Percentiles rank a stretch among this genome's conserved stretches.
phyloP scores from a whole-genome alignment of 345 rosid genomes.

The Lepidium didymum region DNA sequence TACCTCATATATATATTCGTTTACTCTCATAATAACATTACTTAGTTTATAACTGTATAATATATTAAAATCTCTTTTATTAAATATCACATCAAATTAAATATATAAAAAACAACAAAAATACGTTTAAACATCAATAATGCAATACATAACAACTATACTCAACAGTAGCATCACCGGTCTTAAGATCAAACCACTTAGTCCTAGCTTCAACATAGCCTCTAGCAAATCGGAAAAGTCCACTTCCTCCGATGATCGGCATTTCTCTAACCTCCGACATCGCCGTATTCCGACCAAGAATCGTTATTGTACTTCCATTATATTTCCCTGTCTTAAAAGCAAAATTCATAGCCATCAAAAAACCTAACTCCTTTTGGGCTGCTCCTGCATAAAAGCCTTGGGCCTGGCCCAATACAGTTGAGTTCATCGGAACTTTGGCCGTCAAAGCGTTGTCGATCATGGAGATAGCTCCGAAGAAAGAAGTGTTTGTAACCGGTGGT shows the following conservation, averaged over 20 bases:
- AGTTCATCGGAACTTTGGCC: conserved; percentile 41
- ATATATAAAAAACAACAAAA: not conserved
- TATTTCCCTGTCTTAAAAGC: conserved; percentile 60
- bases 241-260: conserved; percentile 76
- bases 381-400: conserved; percentile 67
- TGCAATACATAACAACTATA: conserved; percentile 51
- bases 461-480: conserved; percentile 40
- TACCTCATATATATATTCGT: too few species aligned
- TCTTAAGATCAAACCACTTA: conserved; percentile 25
- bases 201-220: conserved; percentile 63
- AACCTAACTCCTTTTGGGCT: conserved; percentile 44
- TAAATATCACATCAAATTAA: not conserved
- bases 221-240: conserved; percentile 66
- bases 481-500: conserved; percentile 28
- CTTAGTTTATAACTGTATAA: too few species aligned
- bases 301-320: conserved; percentile 57
- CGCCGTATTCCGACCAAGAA: conserved; percentile 59
- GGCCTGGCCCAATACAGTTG: conserved; percentile 59
- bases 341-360: conserved; percentile 67
- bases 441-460: conserved; percentile 74
- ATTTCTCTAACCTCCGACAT: conserved; percentile 52
- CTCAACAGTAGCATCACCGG: conserved; percentile 44
- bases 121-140: conserved; percentile 24
- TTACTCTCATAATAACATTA: too few species aligned
- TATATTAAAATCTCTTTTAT: not conserved